Evolutionary conservation across 2,329 filamentous ascomycete species (phyloP), one percentile per base, ranked within the genome.

Genomic region (Apiospora marii): DNA sequence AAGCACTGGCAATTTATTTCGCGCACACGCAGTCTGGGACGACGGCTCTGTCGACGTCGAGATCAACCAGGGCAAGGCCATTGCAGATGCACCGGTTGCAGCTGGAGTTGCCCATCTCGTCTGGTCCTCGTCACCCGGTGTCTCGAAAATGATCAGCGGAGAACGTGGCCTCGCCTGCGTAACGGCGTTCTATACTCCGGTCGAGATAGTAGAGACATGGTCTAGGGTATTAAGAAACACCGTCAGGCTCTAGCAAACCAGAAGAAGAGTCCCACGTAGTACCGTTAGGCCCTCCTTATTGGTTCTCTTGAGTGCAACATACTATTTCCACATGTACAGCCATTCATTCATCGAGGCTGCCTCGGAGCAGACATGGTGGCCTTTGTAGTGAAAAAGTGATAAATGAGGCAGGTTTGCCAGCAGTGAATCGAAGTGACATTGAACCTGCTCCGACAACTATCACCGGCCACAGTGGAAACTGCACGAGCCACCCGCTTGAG

Each of bases 131-230:
- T 19, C 19, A 16, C 27, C 30, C 16, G 37, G 37, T 27, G 53
- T 61, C 16, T 22, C 27, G 16, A 37, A 22, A 34, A 61, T 61
- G 16, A 61, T 3, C 53, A 34, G 34, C 7, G 53, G 27, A 22
- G 27, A 61, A 61, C 30, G 34, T 37, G 53, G 53, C 53, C 27
- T 61, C 27, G 27, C 27, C 27, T 30, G 27, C 27, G 27, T 30
- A 30, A 30, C 27, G 27, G 27, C 27, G 4, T 30, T 30, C 27
- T 61, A 61, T 30, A 61, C 34, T 37, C 53, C 51, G 6, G 13
- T 34, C 27, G 51, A 34, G 51, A 58, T 58, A 24, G 51, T 27
- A 58, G 51, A 58, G 24, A 58, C 51, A 30, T 58, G 51, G 51
- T 58, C 51, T 13, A 30, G 19, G 27, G 51, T 34, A 24, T 19